Percentiles rank a stretch among this genome's conserved stretches.
Conservation (phyloP, 352 stramenopile species). For the Phytophthora tubulina region DNA sequence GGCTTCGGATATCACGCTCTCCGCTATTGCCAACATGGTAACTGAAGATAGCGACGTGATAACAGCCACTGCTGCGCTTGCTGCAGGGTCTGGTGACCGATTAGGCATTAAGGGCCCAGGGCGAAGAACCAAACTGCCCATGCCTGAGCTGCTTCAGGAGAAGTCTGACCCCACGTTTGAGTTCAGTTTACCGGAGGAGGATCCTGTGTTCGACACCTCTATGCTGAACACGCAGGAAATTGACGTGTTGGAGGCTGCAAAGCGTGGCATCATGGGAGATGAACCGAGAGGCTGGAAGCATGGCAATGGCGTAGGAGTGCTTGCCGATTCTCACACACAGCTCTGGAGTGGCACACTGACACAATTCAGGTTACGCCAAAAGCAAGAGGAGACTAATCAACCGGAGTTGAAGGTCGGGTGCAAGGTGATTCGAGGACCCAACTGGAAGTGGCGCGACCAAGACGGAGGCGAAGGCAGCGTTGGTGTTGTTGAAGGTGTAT, state of each 20-base stretch:
- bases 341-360: slow-evolving; percentile 84
- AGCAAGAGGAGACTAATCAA: slow-evolving; percentile 54
- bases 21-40: slow-evolving; percentile 89
- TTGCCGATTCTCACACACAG: slow-evolving; percentile 72
- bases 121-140: slow-evolving; percentile 37
- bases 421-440: slow-evolving; percentile 90
- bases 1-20: slow-evolving; percentile 78
- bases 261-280: slow-evolving; percentile 75
- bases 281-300: slow-evolving; percentile 68
- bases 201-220: slow-evolving; percentile 66
- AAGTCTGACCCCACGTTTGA: slow-evolving; percentile 61
- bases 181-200: slow-evolving; percentile 74
- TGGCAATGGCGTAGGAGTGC: slow-evolving; percentile 78
- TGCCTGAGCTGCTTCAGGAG: slow-evolving; percentile 40
- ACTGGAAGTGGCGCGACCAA: slow-evolving; percentile 93
- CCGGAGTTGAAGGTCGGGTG: slow-evolving; percentile 82
- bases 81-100: slow-evolving; percentile 45
- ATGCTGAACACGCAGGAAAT: slow-evolving; percentile 68
- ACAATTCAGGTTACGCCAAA: slow-evolving; percentile 68
- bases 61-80: slow-evolving; percentile 59
- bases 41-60: slow-evolving; percentile 82
- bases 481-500: slow-evolving; percentile 85
- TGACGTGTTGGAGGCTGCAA: slow-evolving; percentile 66
- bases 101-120: slow-evolving; percentile 56
- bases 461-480: slow-evolving; percentile 88